A percentile compares a stretch with the other conserved stretches of the same genome.
phyloP scores from a whole-genome alignment of 345 rosid species.

The Chamaenerion angustifolium region DNA sequence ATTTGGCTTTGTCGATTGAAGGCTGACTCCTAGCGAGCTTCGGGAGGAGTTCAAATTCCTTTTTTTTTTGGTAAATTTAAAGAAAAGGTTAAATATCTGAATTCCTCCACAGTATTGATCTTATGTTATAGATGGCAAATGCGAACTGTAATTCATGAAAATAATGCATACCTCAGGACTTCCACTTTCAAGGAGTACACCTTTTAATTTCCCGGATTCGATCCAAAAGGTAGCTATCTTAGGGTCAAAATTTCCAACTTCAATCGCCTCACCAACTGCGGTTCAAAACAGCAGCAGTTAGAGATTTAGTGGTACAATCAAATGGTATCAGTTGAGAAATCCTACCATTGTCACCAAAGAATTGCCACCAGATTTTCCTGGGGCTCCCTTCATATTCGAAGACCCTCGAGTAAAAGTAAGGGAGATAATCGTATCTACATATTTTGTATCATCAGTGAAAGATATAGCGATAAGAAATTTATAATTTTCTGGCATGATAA shows the following conservation, averaged over 20 bases:
- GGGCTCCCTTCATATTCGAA: conserved; percentile 90
- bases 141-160: too few species aligned
- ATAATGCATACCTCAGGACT: conserved; percentile 59
- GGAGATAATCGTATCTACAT: conserved; percentile 84
- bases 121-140: background rate
- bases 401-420: conserved; percentile 79
- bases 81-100: too few species aligned
- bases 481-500: background rate
- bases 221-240: conserved; percentile 94
- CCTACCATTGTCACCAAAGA: conserved; percentile 86
- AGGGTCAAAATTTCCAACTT: conserved; percentile 80
- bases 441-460: conserved; percentile 5
- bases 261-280: conserved; percentile 82
- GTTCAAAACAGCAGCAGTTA: conserved; percentile 9
- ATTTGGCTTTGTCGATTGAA: conserved; percentile 50
- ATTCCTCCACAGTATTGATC: background rate
- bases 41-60: conserved; percentile 86
- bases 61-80: background rate
- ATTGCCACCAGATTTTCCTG: conserved; percentile 93
- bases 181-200: conserved; percentile 92
- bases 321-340: background rate
- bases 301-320: background rate
- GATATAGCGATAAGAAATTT: too few species aligned
- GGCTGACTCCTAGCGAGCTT: conserved; percentile 82
- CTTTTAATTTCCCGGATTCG: conserved; percentile 82